Evolutionary conservation across 768 basidiomycete species (phyloP).

Genomic region (Suillus subluteus): DNA sequence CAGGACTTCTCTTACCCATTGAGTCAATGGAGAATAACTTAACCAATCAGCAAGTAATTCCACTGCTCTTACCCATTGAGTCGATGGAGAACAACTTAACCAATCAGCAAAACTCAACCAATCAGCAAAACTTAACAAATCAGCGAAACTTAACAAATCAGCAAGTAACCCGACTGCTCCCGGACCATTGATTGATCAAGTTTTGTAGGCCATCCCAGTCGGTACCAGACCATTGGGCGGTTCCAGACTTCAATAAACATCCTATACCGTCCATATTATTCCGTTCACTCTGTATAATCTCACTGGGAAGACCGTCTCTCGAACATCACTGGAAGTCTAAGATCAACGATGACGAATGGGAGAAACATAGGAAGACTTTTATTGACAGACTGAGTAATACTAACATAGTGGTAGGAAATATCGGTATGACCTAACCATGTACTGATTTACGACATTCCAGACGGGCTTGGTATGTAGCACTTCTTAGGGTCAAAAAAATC

Average conservation of each 20-base stretch:
- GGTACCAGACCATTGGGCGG: background rate
- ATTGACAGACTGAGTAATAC: background rate
- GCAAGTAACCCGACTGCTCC: background rate
- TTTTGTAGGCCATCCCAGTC: background rate
- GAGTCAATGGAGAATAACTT: background rate
- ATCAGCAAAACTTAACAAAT: no score
- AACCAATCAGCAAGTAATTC: no score
- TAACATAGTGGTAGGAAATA: constrained; percentile 2
- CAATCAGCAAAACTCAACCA: no score
- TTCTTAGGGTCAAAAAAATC: background rate
- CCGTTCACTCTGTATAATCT: constrained; percentile 2
- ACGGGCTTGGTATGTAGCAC: background rate
- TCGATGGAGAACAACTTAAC: background rate
- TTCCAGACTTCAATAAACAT: background rate
- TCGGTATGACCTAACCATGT: background rate
- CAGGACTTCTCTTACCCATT: no score
- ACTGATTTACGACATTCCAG: constrained; percentile 4
- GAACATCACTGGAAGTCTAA: constrained; percentile 7
- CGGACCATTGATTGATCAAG: background rate
- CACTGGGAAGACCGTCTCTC: constrained; percentile 8
- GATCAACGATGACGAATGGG: background rate
- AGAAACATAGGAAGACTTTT: background rate
- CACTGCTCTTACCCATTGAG: no score
- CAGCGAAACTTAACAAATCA: background rate
- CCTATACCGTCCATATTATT: background rate